Conservation (phyloP, 1,139 yeast genomes). For the Ashbya aceris region DNA sequence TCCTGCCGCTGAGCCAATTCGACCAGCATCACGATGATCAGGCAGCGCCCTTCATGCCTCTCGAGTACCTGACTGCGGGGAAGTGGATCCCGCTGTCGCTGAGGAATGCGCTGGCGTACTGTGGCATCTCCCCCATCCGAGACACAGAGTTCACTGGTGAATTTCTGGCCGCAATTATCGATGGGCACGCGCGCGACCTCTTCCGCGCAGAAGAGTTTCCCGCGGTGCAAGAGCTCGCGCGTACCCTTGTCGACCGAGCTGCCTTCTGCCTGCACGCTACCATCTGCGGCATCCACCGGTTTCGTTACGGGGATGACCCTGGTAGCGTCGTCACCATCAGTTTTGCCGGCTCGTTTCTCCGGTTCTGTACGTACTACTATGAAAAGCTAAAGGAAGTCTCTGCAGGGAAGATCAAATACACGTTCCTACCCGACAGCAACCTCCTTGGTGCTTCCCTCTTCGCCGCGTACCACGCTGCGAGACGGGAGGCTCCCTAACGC, state of each 20-base stretch:
- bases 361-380: conserved; percentile 20
- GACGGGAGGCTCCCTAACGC: no score
- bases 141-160: conserved; percentile 20
- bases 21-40: conserved; percentile 10
- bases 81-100: conserved; percentile 21
- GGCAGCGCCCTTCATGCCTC: conserved; percentile 17
- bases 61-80: conserved; percentile 23
- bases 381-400: conserved; percentile 17
- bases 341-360: conserved; percentile 30
- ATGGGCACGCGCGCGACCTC: conserved; percentile 1
- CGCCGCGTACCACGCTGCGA: neutral
- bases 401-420: conserved; percentile 11
- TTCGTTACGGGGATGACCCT: conserved; percentile 6
- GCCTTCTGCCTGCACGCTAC: conserved; percentile 21
- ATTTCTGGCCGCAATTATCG: conserved; percentile 16
- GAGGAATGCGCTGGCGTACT: conserved; percentile 12
- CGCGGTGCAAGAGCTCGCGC: conserved; percentile 11
- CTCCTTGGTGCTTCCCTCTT: conserved; percentile 27
- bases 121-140: conserved; percentile 8
- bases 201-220: conserved; percentile 4
- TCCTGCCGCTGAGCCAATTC: conserved; percentile 15
- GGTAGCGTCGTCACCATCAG: conserved; percentile 15
- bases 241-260: conserved; percentile 21
- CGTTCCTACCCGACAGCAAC: conserved; percentile 23
- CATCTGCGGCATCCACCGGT: conserved; percentile 18